Evolutionary conservation across 805 yeast genomes (phyloP), one percentile per base, ranked within the genome.

Genomic region (Yarrowia alimentaria): DNA sequence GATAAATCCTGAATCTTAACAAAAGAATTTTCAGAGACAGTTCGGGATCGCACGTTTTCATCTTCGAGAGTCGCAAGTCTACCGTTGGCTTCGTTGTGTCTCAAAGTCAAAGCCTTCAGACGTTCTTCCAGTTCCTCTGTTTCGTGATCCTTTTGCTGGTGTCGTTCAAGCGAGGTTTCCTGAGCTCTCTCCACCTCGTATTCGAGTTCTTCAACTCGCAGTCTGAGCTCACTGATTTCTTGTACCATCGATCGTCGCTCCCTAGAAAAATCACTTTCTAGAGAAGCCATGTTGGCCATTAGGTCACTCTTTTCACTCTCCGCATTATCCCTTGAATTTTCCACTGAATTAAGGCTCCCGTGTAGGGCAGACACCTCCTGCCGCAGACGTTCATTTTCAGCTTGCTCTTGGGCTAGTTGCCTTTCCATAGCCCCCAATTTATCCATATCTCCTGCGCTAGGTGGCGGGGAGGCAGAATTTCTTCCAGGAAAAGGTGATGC

Each of bases 271-370:
- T 82, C 89, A 9, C 61, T 61, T 57, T 84, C 89, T 56, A 83
- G 76, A 24, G 80, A 74, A 0, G 83, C 68, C 79, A 85, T 73
- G 59, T 83, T 84, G 14, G 81, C 85, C 11, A 82, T 63, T 17
- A 86, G 65, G 57, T 84, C 89, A 22, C 74, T 70, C 60, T 83
- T 84, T 71, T 80, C 73, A 5, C 61, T 54, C 30, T 64, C 66
- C 28, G 64, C 28, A 33, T 26, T n/a, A n/a, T 26, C 8, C 11
- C 25, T 18, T 1, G 33, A 26, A 13, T 40, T 32, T 2, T 32
- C 25, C 6, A 40, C 17, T 10, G 26, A 10, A 19, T 40, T 33
- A 13, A 40, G 12, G 7, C 28, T 40, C 10, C n/a, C 11, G 19
- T 40, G 47, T 7, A 40, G 33, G 3, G 24, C 43, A 21, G 24